A percentile compares a stretch with the other conserved stretches of the same genome.
These are phyloP conservation scores for Bruguiera parviflora DNA, from an alignment of 345 rosid species.

Conservation along the genomic window DNA sequence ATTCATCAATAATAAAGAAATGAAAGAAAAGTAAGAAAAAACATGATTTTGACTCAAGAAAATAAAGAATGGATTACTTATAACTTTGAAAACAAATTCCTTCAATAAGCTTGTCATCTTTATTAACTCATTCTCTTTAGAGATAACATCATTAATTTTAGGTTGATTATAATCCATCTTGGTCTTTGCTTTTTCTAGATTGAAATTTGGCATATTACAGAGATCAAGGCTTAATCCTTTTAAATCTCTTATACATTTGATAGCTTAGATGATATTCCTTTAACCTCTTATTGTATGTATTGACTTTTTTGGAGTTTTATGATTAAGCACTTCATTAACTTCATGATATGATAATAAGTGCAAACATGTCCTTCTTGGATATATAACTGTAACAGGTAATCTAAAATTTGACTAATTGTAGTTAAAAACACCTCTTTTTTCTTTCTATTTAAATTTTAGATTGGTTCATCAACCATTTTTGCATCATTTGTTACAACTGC, in stretches of 20 bases:
- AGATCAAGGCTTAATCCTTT: not conserved
- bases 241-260: slow-evolving; percentile 18
- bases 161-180: too few relatives aligned
- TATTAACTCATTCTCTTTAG: too few relatives aligned
- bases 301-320: slow-evolving; percentile 12
- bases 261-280: slow-evolving; percentile 22
- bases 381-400: slow-evolving; percentile 8
- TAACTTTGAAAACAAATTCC: too few relatives aligned
- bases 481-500: slow-evolving; percentile 13
- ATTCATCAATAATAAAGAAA: too few relatives aligned
- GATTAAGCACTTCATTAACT: not conserved
- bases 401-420: not conserved
- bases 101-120: too few relatives aligned
- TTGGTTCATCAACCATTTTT: slow-evolving; percentile 23
- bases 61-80: too few relatives aligned
- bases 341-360: not conserved
- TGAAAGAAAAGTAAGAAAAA: too few relatives aligned
- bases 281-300: slow-evolving; percentile 11
- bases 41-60: too few relatives aligned
- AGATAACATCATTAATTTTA: too few relatives aligned
- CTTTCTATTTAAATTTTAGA: not conserved
- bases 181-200: too few relatives aligned
- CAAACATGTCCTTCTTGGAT: slow-evolving; percentile 4
- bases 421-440: slow-evolving; percentile 21
- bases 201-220: slow-evolving; percentile 7